Base-by-base conservation (phyloP, 2,329 filamentous ascomycete genomes). In the Phoma sp. region DNA sequence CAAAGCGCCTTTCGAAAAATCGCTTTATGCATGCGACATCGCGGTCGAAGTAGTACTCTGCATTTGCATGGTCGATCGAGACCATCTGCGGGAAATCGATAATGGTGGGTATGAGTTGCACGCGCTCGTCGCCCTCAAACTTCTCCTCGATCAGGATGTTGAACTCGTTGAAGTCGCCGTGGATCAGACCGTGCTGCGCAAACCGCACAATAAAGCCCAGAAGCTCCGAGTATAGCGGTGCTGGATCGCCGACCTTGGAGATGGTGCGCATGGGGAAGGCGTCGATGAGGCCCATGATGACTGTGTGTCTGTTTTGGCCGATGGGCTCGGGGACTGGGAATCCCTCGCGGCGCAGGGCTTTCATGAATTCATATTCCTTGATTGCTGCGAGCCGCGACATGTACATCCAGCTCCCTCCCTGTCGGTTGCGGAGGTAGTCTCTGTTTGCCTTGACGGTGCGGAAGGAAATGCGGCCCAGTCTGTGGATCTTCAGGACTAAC, bases 31-130 rank as follows among this genome's bases (percentile, higher is more conserved):
- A 99, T 59, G 91, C 87, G 12, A 99, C 93, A 67, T 99, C 95
- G 60, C 95, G 88, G 72, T 98, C 91, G 74, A 99, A 99, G 77
- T 99, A 98, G 85, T 93, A 96, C 71, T 96, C 90, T 15, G 95
- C 96, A 69, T 99, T 97, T 29, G 82, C 77, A 71, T 99, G 95
- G 64, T 96, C 92, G 73, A 96, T 92, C 1, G 93, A 98, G 2
- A 99, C 87, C 89, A 97, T 98, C 73, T 99, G 95, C 0, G 95
- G 95, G 71, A 99, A 99, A 78, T 99, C 96, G 67, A 99, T 99
- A 38, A 99, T 79, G 47, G 97, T 85, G 1, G 95, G 95, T 6
- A 85, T 86, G 21, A 96, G 79, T 28, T 75, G 82, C 47, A 90
- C 48, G 12, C 65, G 59, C 37, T 71, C 71, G 12, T 72, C 66